These are phyloP conservation scores for Auxenochlorella protothecoides DNA, from an alignment of 139 green algal species.

Conservation along the genomic window DNA sequence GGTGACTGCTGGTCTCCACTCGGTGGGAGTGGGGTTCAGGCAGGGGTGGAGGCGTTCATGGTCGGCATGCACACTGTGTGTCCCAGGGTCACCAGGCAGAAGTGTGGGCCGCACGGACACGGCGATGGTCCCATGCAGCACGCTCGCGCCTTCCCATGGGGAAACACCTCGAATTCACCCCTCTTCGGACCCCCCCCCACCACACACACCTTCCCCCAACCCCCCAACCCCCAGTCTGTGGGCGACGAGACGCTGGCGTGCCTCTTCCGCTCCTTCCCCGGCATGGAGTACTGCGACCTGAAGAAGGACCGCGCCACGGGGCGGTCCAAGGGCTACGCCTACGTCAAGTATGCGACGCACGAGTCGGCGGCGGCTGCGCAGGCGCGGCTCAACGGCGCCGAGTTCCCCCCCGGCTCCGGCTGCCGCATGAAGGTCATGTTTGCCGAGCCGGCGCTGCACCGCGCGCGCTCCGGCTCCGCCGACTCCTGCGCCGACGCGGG, in stretches of 20 bases:
- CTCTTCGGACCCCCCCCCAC: not conserved
- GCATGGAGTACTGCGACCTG: constrained; percentile 84
- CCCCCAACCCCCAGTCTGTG: constrained; percentile 34
- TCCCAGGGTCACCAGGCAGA: not conserved
- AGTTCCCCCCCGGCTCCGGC: constrained; percentile 65
- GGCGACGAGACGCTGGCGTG: constrained; percentile 55
- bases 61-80: not conserved
- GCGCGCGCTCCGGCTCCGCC: constrained; percentile 1
- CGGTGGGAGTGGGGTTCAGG: too few species aligned
- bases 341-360: constrained; percentile 74
- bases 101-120: not conserved
- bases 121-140: not conserved
- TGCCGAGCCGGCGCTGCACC: constrained; percentile 27
- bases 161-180: not conserved
- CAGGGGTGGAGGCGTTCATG: too few species aligned
- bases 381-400: constrained; percentile 66
- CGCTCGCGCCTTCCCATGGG: not conserved
- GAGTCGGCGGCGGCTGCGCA: constrained; percentile 57
- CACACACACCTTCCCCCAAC: not conserved
- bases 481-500: not conserved
- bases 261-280: constrained; percentile 66
- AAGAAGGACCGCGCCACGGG: constrained; percentile 65
- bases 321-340: constrained; percentile 67
- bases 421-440: constrained; percentile 66
- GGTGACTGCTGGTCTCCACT: too few species aligned